These are phyloP conservation scores for Didymella pomorum DNA, from an alignment of 2,329 filamentous ascomycete genomes.

Conservation along the genomic window DNA sequence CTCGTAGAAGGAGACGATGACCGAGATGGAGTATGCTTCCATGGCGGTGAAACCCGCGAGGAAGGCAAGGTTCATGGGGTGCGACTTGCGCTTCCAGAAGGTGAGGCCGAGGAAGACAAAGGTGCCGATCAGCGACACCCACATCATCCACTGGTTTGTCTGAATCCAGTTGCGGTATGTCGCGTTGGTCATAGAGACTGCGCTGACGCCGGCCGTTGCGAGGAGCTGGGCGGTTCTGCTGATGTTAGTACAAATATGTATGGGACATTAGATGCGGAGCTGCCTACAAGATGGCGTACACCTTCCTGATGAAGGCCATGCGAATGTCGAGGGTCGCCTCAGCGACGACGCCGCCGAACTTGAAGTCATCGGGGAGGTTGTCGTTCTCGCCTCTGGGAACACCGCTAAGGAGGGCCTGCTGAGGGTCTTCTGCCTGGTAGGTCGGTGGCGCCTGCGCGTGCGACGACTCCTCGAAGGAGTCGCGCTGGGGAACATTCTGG, in stretches of 20 bases:
- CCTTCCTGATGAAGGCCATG: constrained; percentile 96
- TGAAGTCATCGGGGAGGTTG: constrained; percentile 97
- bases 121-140: constrained; percentile 70
- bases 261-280: neutral
- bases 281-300: constrained; percentile 87
- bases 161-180: constrained; percentile 90
- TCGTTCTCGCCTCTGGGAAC: constrained; percentile 80
- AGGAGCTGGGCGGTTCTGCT: constrained; percentile 84
- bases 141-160: constrained; percentile 81
- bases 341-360: constrained; percentile 92
- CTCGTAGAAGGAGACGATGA: constrained; percentile 91
- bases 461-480: constrained; percentile 75
- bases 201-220: constrained; percentile 80
- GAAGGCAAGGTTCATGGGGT: constrained; percentile 94
- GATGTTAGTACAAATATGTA: constrained; percentile 21
- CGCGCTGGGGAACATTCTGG: constrained; percentile 80
- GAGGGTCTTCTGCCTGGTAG: constrained; percentile 69
- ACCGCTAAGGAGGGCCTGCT: constrained; percentile 68
- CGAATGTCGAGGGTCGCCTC: constrained; percentile 95
- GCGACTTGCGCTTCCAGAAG: constrained; percentile 64
- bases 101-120: constrained; percentile 50
- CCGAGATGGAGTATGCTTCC: constrained; percentile 92
- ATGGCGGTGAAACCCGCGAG: constrained; percentile 87
- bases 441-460: constrained; percentile 71
- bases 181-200: constrained; percentile 83